Conservation (phyloP, 78 protist genomes). For the Dictyostelium firmibasis region DNA sequence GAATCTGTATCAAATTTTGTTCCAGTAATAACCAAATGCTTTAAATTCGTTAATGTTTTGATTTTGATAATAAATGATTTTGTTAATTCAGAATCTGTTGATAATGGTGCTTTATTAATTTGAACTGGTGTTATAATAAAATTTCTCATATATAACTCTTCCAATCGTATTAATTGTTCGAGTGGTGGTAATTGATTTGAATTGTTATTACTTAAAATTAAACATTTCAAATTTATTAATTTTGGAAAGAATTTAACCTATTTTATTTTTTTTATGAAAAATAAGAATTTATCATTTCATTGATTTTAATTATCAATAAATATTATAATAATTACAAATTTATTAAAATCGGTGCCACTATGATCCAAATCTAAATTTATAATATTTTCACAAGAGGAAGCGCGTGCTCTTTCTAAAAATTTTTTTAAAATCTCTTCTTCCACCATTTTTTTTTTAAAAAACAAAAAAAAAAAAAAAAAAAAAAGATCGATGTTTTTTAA, state of each 20-base stretch:
- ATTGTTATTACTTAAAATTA: not conserved
- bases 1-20: not conserved
- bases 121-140: not conserved
- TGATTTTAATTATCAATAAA: not conserved
- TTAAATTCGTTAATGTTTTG: not conserved
- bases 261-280: not conserved
- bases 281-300: not conserved
- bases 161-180: not conserved
- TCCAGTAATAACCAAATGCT: not conserved
- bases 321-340: not conserved
- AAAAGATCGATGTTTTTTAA: too few species aligned
- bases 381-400: not conserved
- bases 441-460: not conserved
- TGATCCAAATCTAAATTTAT: slow-evolving; percentile 24
- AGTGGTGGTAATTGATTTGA: not conserved
- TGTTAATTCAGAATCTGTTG: not conserved
- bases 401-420: not conserved
- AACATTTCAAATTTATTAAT: slow-evolving; percentile 10
- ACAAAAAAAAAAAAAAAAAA: not conserved
- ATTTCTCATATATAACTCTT: slow-evolving; percentile 5
- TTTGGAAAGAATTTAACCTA: not conserved
- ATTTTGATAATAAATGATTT: not conserved
- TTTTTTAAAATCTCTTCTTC: not conserved
- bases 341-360: not conserved
- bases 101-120: not conserved